Base-by-base conservation (phyloP, 345 rosid genomes). In the Gossypium stocksii region DNA sequence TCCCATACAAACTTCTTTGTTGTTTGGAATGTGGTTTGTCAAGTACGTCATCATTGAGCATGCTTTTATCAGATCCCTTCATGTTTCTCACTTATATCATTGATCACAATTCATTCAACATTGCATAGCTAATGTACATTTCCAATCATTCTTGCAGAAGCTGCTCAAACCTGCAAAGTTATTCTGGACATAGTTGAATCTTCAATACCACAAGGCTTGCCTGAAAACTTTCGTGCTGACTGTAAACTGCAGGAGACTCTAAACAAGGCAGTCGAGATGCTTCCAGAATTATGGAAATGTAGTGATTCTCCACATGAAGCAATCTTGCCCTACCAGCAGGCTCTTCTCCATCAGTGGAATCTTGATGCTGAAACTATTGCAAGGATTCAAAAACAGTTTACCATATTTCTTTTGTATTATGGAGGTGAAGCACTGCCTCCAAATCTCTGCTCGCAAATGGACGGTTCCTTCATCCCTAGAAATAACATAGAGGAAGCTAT, bases 121-220 rank as follows among this genome's bases (percentile, higher is more conserved):
- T 38, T 57, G 22, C 73, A 44, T 19, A 77, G 80, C 85, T 84
- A 65, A 83, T 82, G 7, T 64, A 62, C 70, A 48, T 79, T 71
- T 74, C 52, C 14, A 59, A 74, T 69, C 48, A 67, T 84, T 80
- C 79, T 82, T 87, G 89, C 93, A 92, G 97, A 92, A 84, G 96
- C 97, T 85, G 97, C 97, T 62, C 86, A 86, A 80, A 85, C 92
- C 77, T 92, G 97, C 84, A 86, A 89, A 82, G 89, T 86, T 68
- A 83, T 92, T 85, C 89, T 90, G 85, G 97, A 92, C 84, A 83
- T 90, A 59, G 85, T 92, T 2, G 96, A 92, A 78, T 83, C 90
- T 84, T 90, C 97, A 78, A 65, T 85, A 34, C 84, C 89, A 14
- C 91, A 87, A 83, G 93, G 92, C 70, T 86, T 84, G 76, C 92